Evolutionary conservation across 176 grass and related monocot species (phyloP).

Genomic region (Oryza meridionalis): DNA sequence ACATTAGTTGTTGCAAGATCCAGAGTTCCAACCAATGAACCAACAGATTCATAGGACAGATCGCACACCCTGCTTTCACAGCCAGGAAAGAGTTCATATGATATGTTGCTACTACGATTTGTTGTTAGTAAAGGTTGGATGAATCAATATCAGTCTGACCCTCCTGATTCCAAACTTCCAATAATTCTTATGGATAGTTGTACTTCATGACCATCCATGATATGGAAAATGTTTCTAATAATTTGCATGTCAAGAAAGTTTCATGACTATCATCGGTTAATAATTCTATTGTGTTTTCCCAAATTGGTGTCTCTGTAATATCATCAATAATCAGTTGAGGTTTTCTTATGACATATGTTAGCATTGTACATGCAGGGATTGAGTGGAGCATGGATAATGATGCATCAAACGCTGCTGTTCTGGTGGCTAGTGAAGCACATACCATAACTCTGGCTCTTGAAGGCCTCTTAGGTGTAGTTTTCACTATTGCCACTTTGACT

Average conservation of each 20-base stretch:
- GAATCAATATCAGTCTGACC: not conserved
- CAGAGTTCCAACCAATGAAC: not conserved
- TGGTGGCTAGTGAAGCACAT: conserved; percentile 99
- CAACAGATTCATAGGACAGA: not conserved
- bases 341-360: not conserved
- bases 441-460: conserved; percentile 93
- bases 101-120: no score
- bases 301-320: conserved; percentile 4
- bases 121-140: not conserved
- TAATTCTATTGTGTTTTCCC: not conserved
- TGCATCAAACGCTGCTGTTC: conserved; percentile 95
- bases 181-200: not conserved
- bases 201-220: not conserved
- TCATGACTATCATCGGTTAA: not conserved
- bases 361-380: conserved; percentile 62
- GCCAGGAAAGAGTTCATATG: not conserved
- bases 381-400: conserved; percentile 99
- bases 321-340: not conserved
- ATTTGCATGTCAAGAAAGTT: not conserved
- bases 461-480: conserved; percentile 96
- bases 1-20: not conserved
- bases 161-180: not conserved
- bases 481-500: conserved; percentile 96
- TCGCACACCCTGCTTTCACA: not conserved
- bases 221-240: not conserved